Conservation (phyloP, 2,329 filamentous ascomycete species). For the Paecilomyces fulvus region DNA sequence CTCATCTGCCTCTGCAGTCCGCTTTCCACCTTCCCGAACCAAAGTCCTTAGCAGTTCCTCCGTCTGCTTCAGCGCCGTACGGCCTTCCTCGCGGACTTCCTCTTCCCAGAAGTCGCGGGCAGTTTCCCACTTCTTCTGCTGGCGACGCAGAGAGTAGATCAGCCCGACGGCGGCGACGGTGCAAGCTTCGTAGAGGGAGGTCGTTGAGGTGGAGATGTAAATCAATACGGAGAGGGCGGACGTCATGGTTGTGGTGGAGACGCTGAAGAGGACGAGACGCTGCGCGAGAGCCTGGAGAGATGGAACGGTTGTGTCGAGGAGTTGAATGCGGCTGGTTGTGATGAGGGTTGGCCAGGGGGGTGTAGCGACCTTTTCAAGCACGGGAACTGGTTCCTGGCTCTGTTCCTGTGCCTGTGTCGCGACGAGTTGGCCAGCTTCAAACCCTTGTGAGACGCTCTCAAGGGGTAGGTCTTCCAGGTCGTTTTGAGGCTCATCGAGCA, state of each 20-base stretch:
- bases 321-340: constrained; percentile 57
- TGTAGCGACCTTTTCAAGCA: not conserved
- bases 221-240: constrained; percentile 48
- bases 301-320: constrained; percentile 59
- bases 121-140: constrained; percentile 52
- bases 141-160: constrained; percentile 47
- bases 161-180: constrained; percentile 52
- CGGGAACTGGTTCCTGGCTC: not conserved
- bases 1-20: constrained; percentile 29
- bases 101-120: constrained; percentile 45
- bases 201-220: constrained; percentile 42
- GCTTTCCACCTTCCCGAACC: constrained; percentile 37
- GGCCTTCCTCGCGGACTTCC: constrained; percentile 49
- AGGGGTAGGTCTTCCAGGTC: constrained; percentile 2
- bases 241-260: constrained; percentile 61
- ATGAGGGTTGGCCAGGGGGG: constrained; percentile 67
- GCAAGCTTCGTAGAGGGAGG: constrained; percentile 49
- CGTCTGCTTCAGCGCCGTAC: constrained; percentile 45
- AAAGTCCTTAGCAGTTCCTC: constrained; percentile 43
- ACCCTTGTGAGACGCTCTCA: not conserved
- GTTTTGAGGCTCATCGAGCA: constrained; percentile 26
- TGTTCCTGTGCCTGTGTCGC: not conserved
- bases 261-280: constrained; percentile 63
- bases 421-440: constrained; percentile 11
- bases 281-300: constrained; percentile 66